phyloP scores from a whole-genome alignment of 805 yeast genomes.

The Kazachstania viticola region DNA sequence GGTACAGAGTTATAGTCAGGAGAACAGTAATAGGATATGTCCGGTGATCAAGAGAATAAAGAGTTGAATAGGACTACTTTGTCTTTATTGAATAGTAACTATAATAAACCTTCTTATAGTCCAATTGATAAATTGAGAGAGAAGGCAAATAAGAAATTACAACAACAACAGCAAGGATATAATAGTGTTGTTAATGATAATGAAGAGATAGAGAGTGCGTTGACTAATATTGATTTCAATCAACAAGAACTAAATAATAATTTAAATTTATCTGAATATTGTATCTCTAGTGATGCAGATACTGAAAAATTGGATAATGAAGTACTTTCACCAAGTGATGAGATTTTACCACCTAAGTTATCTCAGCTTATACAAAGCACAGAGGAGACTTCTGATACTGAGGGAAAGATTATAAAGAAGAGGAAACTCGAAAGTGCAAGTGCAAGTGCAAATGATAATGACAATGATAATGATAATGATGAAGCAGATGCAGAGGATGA shows the following conservation, averaged over 20 bases:
- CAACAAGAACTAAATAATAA: slow-evolving; percentile 37
- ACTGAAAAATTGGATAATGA: slow-evolving; percentile 69
- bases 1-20: too few relatives aligned
- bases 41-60: neutral
- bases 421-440: neutral
- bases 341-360: slow-evolving; percentile 10
- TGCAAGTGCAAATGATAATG: slow-evolving; percentile 11
- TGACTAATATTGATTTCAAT: slow-evolving; percentile 17
- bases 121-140: too few relatives aligned
- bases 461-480: slow-evolving; percentile 13
- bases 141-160: too few relatives aligned
- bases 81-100: neutral
- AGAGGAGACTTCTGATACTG: slow-evolving; percentile 9
- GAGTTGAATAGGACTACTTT: neutral
- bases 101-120: too few relatives aligned
- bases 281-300: slow-evolving; percentile 64
- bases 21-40: neutral
- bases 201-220: slow-evolving; percentile 16
- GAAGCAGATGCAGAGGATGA: slow-evolving; percentile 9
- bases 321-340: slow-evolving; percentile 9
- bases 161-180: too few relatives aligned
- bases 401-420: slow-evolving; percentile 12
- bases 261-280: slow-evolving; percentile 31
- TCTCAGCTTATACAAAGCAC: slow-evolving; percentile 4
- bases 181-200: slow-evolving; percentile 2